Conservation (phyloP, 768 basidiomycete genomes). For the Serendipita sp. region DNA sequence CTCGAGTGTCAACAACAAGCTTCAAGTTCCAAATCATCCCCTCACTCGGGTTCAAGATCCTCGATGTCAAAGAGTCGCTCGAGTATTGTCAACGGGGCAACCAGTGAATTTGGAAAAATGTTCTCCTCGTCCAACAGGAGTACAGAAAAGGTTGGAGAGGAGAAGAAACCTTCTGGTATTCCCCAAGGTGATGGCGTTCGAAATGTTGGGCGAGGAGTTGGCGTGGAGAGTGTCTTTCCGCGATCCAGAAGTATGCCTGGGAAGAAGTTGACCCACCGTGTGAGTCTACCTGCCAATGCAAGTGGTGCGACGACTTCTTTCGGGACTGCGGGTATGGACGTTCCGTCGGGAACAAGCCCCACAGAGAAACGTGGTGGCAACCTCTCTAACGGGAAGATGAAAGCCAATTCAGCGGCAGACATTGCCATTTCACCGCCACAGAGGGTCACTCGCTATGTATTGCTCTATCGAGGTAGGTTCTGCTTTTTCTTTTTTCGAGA, state of each 20-base stretch:
- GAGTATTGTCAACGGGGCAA: background rate
- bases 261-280: background rate
- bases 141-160: background rate
- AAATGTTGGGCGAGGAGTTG: background rate
- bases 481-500: background rate
- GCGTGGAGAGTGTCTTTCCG: background rate
- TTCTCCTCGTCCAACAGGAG: conserved; percentile 1
- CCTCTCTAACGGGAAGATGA: conserved; percentile 4
- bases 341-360: background rate
- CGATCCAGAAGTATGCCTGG: conserved; percentile 5
- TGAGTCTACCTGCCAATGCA: background rate
- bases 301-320: background rate
- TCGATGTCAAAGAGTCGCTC: background rate
- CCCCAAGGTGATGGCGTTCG: background rate
- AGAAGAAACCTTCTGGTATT: background rate
- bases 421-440: conserved; percentile 49
- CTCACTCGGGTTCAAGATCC: background rate
- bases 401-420: conserved; percentile 29
- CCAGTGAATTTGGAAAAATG: background rate
- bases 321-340: background rate
- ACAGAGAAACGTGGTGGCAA: background rate
- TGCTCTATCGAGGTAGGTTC: conserved; percentile 40
- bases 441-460: conserved; percentile 44
- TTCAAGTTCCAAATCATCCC: background rate
- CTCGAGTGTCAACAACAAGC: conserved; percentile 7